Evolutionary conservation across 2,329 filamentous ascomycete species (phyloP).

Genomic region (Monilinia laxa): DNA sequence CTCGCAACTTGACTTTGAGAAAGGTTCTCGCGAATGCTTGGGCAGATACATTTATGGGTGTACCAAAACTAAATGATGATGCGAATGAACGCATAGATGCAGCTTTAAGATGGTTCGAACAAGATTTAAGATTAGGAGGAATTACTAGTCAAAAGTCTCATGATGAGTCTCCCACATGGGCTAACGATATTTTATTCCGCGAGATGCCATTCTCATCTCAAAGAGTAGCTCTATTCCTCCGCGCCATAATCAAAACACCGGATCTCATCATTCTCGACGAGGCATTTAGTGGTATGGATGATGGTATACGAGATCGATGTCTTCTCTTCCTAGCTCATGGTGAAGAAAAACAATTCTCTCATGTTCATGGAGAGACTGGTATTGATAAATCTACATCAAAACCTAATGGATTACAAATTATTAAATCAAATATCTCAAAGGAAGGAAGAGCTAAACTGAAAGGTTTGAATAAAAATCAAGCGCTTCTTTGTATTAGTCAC

Average conservation of each 20-base stretch:
- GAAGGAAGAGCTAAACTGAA: conserved; percentile 51
- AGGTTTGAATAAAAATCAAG: conserved; percentile 70
- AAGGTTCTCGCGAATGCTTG: conserved; percentile 81
- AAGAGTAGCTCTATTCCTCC: conserved; percentile 79
- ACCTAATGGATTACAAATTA: conserved; percentile 33
- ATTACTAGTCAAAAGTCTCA: conserved; percentile 30
- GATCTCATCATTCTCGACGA: conserved; percentile 86
- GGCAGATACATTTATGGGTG: conserved; percentile 80
- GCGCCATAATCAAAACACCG: conserved; percentile 75
- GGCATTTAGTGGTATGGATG: conserved; percentile 83
- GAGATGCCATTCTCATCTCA: conserved; percentile 78
- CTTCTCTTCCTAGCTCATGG: conserved; percentile 73
- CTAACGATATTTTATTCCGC: conserved; percentile 66
- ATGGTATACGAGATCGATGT: conserved; percentile 80
- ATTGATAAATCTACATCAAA: neutral
- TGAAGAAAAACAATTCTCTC: conserved; percentile 48
- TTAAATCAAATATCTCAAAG: conserved; percentile 49
- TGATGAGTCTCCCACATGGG: conserved; percentile 55
- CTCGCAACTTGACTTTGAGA: conserved; percentile 69
- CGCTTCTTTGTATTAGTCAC: conserved; percentile 90
- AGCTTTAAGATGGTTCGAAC: conserved; percentile 72
- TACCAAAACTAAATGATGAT: conserved; percentile 60
- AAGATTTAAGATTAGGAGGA: conserved; percentile 61
- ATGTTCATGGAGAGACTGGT: neutral
- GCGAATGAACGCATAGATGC: conserved; percentile 63